A percentile compares a stretch with the other conserved stretches of the same genome.
phyloP scores from a whole-genome alignment of 306 rosid genomes.

The Glycyrrhiza uralensis region DNA sequence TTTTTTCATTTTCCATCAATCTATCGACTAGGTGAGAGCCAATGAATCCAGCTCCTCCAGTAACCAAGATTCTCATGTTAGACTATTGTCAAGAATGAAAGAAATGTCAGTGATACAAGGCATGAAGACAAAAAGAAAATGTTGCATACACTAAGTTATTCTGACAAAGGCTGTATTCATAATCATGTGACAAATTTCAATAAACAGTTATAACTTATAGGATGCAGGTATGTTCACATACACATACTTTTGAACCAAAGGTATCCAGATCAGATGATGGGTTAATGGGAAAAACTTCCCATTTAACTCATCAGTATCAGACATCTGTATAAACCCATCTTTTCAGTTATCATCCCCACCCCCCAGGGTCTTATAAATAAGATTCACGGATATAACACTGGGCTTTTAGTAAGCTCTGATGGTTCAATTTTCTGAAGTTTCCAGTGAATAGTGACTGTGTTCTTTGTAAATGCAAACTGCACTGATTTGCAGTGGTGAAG shows the following conservation, averaged over 20 bases:
- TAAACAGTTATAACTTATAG: not conserved
- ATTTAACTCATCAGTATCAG: not conserved
- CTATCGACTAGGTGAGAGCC: conserved; percentile 97
- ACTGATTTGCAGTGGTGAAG: not conserved
- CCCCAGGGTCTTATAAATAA: not conserved
- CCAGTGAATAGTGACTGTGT: not conserved
- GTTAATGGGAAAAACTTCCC: not conserved
- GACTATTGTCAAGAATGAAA: conserved; percentile 47
- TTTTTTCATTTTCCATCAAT: conserved; percentile 93
- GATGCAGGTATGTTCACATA: not conserved
- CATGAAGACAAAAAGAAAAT: not conserved
- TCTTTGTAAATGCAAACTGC: not conserved
- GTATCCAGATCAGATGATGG: not conserved
- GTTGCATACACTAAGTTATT: not conserved
- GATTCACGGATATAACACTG: not conserved
- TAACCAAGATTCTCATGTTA: conserved; percentile 89
- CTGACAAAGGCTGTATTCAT: not conserved
- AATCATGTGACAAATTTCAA: conserved; percentile 1
- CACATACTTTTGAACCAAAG: not conserved
- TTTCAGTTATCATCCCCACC: not conserved
- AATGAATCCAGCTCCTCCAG: conserved; percentile 99
- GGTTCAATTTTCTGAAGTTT: conserved; percentile 5
- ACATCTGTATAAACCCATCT: not conserved
- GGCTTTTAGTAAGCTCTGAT: not conserved
- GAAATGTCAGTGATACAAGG: conserved; percentile 10